Evolutionary conservation across 257 asterid species (phyloP).

Genomic region (Nicotiana noctiflora): DNA sequence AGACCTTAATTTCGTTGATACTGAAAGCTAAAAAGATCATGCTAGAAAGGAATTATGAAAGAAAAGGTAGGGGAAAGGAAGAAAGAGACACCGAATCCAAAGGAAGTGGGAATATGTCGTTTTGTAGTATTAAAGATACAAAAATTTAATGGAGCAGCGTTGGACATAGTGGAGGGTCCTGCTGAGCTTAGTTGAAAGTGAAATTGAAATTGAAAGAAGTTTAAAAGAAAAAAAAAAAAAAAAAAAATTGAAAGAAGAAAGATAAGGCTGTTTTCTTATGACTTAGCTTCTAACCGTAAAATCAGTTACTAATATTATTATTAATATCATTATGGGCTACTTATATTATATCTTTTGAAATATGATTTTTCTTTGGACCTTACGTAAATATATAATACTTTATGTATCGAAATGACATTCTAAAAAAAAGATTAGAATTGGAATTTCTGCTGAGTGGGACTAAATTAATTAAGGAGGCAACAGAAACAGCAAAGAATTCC

Average conservation of each 20-base stretch:
- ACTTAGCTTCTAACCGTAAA: accelerated
- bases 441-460: background rate
- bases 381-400: too few species aligned
- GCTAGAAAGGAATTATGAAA: background rate
- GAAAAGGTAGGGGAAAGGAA: background rate
- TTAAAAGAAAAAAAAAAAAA: too few species aligned
- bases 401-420: too few species aligned
- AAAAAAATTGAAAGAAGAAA: too few species aligned
- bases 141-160: background rate
- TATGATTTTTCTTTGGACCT: accelerated
- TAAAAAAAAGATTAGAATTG: background rate
- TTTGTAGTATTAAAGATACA: background rate
- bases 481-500: background rate
- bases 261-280: background rate
- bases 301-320: accelerated
- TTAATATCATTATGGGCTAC: accelerated
- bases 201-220: background rate
- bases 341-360: too few species aligned
- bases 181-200: background rate
- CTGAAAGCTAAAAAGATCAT: background rate
- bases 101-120: background rate
- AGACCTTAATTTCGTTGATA: background rate
- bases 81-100: conserved; percentile 7
- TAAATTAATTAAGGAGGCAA: background rate
- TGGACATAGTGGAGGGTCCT: conserved; percentile 3